Evolutionary conservation across 495 filamentous ascomycete species (phyloP).

Genomic region (Echria macrotheca): DNA sequence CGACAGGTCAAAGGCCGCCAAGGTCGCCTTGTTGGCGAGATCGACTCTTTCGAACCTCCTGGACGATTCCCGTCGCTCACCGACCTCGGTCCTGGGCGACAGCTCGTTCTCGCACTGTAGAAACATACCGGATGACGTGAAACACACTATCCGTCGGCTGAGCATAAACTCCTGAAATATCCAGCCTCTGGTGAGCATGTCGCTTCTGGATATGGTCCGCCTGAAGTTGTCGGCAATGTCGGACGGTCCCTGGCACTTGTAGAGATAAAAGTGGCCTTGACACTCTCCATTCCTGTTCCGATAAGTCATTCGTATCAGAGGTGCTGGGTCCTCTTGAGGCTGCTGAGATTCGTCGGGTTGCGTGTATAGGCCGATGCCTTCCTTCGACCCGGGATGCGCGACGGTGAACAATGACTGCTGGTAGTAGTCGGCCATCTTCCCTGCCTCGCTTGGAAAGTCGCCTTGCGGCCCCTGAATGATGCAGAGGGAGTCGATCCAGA

Average conservation of each 20-base stretch:
- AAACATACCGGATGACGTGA: constrained; percentile 1
- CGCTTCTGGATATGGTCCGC: constrained; percentile 1
- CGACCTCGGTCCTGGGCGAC: background rate
- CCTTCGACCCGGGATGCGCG: background rate
- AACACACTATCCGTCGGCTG: constrained; percentile 14
- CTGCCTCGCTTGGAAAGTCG: constrained; percentile 3
- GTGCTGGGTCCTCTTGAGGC: background rate
- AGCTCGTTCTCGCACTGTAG: background rate
- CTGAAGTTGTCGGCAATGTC: background rate
- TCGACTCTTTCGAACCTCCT: background rate
- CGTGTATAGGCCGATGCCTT: background rate
- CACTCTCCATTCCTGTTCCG: constrained; percentile 1
- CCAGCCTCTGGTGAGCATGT: constrained; percentile 12
- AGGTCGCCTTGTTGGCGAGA: background rate
- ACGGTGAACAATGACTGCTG: constrained; percentile 13
- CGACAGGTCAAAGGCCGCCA: background rate
- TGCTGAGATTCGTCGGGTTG: background rate
- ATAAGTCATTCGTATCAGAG: constrained; percentile 3
- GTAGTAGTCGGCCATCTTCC: constrained; percentile 13
- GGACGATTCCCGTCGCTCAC: background rate
- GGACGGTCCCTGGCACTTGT: background rate
- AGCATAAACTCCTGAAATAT: constrained; percentile 13
- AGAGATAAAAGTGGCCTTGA: constrained; percentile 8
- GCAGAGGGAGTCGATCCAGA: constrained; percentile 15
- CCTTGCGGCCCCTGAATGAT: constrained; percentile 5